Base-by-base conservation (phyloP, 352 stramenopile species). In the Phytopythium helicoides region DNA sequence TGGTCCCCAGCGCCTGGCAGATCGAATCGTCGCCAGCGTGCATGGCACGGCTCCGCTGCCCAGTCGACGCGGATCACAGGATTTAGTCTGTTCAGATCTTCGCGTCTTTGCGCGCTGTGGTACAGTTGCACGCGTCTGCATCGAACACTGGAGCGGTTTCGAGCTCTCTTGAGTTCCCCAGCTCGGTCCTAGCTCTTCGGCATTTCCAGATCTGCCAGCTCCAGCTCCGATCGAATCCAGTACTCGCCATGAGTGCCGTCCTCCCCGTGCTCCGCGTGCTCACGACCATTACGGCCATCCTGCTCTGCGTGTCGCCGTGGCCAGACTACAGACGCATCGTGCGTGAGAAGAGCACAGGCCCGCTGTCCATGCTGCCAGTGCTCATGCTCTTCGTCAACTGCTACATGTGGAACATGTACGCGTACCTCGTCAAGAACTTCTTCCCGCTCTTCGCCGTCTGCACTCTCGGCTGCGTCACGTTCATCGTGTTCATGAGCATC, bases 321-420 rank as follows among this genome's bases (percentile, higher is more conserved):
- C 63, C 62, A 1, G 67, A 72, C 26, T 71, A 73, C 42, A 64
- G 61, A 40, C 62, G 56, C 28, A 79, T 79, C 47, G 47, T 74
- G 41, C 64, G 64, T 19, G 58, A 71, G 16, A 52, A 62, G 28
- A 73, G 48, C 3, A 68, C 62, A 15, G 69, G 66, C 3, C 59
- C 59, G 40, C 57, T 76, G 11, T 66, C 64, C 14, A 49, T 74
- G 40, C 52, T 76, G 9, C 69, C 66, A 0, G 54, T 80, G 23
- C 48, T 76, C 31, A 66, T 68, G 54, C 62, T 80, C 37, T 73
- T 60, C 39, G 62, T 58, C 36, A 71, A 65, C 50, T 63, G 55
- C n/a, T 66, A 72, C 48, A 52, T 74, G 11, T 77, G 68, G 68
- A 66, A 48, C 45, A 65, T 80, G 31, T 83, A 83, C 56, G 73